A percentile compares a stretch with the other conserved stretches of the same genome.
Evolutionary conservation across 2,329 filamentous ascomycete genomes (phyloP).

Genomic region (Bisporella sp.): DNA sequence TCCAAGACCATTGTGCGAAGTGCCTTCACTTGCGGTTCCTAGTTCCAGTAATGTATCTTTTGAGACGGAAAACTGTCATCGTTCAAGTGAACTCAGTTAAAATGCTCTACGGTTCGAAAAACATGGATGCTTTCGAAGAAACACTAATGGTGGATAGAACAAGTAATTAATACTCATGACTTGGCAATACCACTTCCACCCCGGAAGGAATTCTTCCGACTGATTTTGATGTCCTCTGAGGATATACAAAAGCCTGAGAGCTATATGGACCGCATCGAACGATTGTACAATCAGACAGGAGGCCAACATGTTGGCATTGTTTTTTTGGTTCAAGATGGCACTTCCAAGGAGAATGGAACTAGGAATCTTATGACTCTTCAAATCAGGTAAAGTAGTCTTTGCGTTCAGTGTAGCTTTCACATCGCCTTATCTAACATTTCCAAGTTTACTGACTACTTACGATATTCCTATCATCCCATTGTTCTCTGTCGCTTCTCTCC

Average conservation of each 20-base stretch:
- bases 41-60: no score
- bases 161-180: slow-evolving; percentile 22
- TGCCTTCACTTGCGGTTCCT: no score
- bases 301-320: slow-evolving; percentile 24
- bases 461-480: slow-evolving; percentile 26
- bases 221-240: slow-evolving; percentile 23
- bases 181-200: slow-evolving; percentile 19
- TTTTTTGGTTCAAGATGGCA: slow-evolving; percentile 23
- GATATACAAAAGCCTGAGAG: slow-evolving; percentile 13
- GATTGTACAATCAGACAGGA: slow-evolving; percentile 24
- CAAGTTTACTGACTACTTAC: slow-evolving; percentile 19
- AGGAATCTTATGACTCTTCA: slow-evolving; percentile 23
- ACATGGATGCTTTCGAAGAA: neutral
- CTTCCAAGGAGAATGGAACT: slow-evolving; percentile 14
- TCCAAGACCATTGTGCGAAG: no score
- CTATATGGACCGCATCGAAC: slow-evolving; percentile 23
- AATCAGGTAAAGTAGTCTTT: slow-evolving; percentile 15
- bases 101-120: no score
- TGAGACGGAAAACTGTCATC: no score
- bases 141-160: slow-evolving; percentile 16
- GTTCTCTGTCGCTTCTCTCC: slow-evolving; percentile 14
- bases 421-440: slow-evolving; percentile 3
- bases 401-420: neutral
- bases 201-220: slow-evolving; percentile 14
- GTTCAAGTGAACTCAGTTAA: no score